phyloP scores from a whole-genome alignment of 2,329 filamentous ascomycete species.

The Penicillium sp. region DNA sequence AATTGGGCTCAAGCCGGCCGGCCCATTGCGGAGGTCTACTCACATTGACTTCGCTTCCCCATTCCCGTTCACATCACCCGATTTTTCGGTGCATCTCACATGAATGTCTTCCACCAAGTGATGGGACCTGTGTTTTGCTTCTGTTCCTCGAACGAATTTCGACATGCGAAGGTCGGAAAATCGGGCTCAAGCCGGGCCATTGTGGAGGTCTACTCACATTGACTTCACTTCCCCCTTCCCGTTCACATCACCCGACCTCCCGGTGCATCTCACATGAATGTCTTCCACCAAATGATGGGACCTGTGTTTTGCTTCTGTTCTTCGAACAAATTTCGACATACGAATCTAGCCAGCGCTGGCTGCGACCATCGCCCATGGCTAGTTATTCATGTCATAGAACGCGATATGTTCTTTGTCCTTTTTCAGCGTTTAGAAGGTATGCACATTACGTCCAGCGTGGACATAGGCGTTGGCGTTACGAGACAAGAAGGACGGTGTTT shows the following conservation, averaged over 20 bases:
- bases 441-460: background rate
- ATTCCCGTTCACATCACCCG: too few species aligned
- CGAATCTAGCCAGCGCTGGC: background rate
- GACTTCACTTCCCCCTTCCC: too few species aligned
- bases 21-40: too few species aligned
- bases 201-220: too few species aligned
- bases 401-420: background rate
- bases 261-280: background rate
- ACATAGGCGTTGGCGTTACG: background rate
- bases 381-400: background rate
- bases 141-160: background rate
- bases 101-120: background rate
- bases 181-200: too few species aligned
- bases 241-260: too few species aligned
- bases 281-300: background rate
- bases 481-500: background rate
- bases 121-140: background rate
- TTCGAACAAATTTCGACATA: background rate
- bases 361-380: background rate
- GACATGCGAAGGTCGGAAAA: too few species aligned
- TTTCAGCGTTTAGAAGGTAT: conserved; percentile 1
- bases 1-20: too few species aligned
- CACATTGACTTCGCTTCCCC: too few species aligned
- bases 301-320: background rate
- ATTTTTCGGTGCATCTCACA: too few species aligned